Base-by-base conservation (phyloP, 1,284 basidiomycete genomes). In the Porodaedalea pini region DNA sequence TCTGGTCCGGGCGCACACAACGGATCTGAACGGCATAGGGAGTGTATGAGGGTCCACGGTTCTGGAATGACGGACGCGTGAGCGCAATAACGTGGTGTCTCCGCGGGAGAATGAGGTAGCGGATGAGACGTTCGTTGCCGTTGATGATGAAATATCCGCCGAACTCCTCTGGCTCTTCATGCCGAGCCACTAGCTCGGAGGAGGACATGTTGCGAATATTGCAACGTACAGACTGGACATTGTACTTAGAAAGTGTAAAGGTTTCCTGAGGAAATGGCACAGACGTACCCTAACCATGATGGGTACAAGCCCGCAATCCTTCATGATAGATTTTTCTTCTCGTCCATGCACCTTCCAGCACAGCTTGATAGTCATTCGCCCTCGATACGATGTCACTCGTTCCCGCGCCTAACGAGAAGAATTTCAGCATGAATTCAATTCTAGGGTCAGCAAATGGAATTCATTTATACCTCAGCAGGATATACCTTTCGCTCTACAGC, bases 81-180 rank as follows among this genome's bases (percentile, higher is more conserved):
- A 97, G 85, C 37, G 91, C 85, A 62, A 92, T 91, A 66, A 91
- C 91, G 73, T 95, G 92, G 69, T 97, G 93, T 60, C 94, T 82
- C 64, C 86, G 88, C 62, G 85, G 94, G 63, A 94, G 86, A 71
- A 95, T 95, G 68, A 97, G 88, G 75, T 95, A 98, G 59, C 97
- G 94, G 67, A 99, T 94, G 64, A 99, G 83, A 75, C 95, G 93
- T 76, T 99, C 97, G 75, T 98, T 99, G 61, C 97, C 97, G 71
- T 99, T 99, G 71, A 99, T 89, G 67, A 99, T 83, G 70, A 99
- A 99, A 77, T 99, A 99, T 27, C 96, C 97, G 47, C 97, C 97
- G 70, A 98, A 97, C 71, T 99, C 97, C 74, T 96, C 94, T 2
- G 97, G 87, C 69, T 99, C 97, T 78, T 99, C 97, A 69, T 96